phyloP scores from a whole-genome alignment of 192 early-diverging fungal genomes.

The Paraglomus occultum region DNA sequence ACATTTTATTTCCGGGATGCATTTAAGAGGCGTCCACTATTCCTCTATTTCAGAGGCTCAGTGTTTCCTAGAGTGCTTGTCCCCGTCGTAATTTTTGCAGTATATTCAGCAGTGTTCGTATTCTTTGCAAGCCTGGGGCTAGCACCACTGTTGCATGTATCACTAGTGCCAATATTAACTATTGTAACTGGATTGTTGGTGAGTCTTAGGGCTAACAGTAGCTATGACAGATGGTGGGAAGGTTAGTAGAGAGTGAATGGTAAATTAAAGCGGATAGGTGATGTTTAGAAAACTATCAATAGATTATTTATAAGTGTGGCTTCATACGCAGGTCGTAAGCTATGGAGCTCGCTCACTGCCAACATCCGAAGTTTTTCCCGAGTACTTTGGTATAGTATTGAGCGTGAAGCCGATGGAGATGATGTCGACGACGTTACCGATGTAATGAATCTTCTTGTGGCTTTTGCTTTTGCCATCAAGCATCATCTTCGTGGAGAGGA shows the following conservation, averaged over 20 bases:
- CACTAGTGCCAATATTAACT: conserved; percentile 35
- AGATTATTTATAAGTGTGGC: no score
- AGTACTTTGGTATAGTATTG: conserved; percentile 42
- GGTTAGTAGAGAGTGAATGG: conserved; percentile 10
- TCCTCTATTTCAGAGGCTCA: conserved; percentile 2
- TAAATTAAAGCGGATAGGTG: no score
- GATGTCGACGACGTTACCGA: conserved; percentile 44
- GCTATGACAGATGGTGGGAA: conserved; percentile 45
- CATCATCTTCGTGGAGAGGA: conserved; percentile 54
- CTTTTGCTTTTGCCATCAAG: conserved; percentile 46
- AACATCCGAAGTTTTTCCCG: conserved; percentile 42
- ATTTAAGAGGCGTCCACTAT: not conserved
- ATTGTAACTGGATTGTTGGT: conserved; percentile 41
- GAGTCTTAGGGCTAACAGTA: conserved; percentile 41
- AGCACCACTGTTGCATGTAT: not conserved
- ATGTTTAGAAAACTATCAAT: no score
- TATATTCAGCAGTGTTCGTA: not conserved
- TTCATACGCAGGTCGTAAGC: conserved; percentile 24
- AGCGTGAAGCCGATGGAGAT: not conserved
- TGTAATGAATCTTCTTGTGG: conserved; percentile 45
- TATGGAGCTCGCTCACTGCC: conserved; percentile 38
- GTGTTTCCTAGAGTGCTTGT: conserved; percentile 1
- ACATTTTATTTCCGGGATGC: not conserved
- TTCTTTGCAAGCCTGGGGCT: not conserved
- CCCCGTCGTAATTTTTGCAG: not conserved